These are phyloP conservation scores for Scolecobasidium constrictum DNA, from an alignment of 2,329 filamentous ascomycete genomes.

Conservation along the genomic window DNA sequence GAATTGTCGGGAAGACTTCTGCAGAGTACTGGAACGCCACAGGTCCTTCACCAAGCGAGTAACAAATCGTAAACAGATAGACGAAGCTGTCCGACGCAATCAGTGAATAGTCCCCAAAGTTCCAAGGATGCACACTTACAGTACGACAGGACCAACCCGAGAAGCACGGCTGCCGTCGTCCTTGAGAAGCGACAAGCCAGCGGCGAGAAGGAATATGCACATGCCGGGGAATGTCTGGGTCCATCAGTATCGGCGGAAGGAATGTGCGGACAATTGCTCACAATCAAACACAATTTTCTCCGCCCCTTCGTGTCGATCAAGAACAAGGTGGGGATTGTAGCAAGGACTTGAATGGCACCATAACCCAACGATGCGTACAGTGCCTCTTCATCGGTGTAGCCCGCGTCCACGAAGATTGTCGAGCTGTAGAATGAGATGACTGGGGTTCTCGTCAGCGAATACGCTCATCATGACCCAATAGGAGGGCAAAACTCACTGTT, in stretches of 20 bases:
- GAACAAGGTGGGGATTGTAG: slow-evolving; percentile 2
- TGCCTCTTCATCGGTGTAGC: not conserved
- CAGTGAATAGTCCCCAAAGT: not conserved
- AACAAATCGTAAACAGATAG: slow-evolving; percentile 43
- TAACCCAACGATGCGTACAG: slow-evolving; percentile 16
- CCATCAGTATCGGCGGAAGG: slow-evolving; percentile 23
- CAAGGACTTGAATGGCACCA: slow-evolving; percentile 16
- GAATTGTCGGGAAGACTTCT: slow-evolving; percentile 33
- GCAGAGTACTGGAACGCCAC: slow-evolving; percentile 32
- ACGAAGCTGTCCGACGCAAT: slow-evolving; percentile 17
- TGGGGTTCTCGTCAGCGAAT: too few species aligned
- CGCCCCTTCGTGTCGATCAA: slow-evolving; percentile 5
- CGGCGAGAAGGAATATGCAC: slow-evolving; percentile 24
- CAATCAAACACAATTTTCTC: not conserved
- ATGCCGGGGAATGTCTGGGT: slow-evolving; percentile 16
- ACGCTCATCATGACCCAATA: too few species aligned
- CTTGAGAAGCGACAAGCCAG: slow-evolving; percentile 24
- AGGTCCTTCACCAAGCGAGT: slow-evolving; percentile 34
- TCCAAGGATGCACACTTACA: slow-evolving; percentile 11
- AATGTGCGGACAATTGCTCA: slow-evolving; percentile 37
- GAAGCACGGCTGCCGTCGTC: slow-evolving; percentile 13
- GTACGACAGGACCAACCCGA: slow-evolving; percentile 23
- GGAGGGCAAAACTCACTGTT: too few species aligned
- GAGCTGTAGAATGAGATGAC: slow-evolving; percentile 9
- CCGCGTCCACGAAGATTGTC: not conserved